Conservation (phyloP, 495 filamentous ascomycete genomes). For the Aeminium ludgeri region DNA sequence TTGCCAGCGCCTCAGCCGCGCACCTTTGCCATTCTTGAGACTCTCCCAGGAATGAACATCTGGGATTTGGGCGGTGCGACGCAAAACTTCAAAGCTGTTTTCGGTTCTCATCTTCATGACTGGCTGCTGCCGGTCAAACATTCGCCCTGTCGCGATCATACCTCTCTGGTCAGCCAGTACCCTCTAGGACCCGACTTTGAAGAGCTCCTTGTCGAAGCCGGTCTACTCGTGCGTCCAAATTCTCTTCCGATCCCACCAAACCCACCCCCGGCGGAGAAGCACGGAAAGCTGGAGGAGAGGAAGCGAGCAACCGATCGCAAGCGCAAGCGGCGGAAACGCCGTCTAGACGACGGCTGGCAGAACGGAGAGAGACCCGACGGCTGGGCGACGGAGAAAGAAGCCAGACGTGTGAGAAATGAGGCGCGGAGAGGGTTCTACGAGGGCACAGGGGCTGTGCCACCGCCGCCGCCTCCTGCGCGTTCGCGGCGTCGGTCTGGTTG, state of each 20-base stretch:
- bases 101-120: slow-evolving; percentile 11
- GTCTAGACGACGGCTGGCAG: slow-evolving; percentile 10
- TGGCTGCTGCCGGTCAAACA: slow-evolving; percentile 16
- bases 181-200: slow-evolving; percentile 14
- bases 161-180: slow-evolving; percentile 5
- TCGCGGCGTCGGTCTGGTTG: no score
- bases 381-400: slow-evolving; percentile 9
- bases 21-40: slow-evolving; percentile 19
- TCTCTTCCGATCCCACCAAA: not conserved
- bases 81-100: slow-evolving; percentile 11
- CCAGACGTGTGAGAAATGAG: slow-evolving; percentile 3
- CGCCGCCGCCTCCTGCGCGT: no score
- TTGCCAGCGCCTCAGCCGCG: slow-evolving; percentile 7
- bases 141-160: slow-evolving; percentile 17
- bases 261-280: not conserved
- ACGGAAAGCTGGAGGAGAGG: not conserved
- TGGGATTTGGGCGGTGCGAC: slow-evolving; percentile 16
- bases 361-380: slow-evolving; percentile 15
- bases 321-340: slow-evolving; percentile 4
- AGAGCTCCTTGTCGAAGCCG: slow-evolving; percentile 9
- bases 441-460: not conserved
- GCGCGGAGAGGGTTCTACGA: not conserved
- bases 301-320: not conserved
- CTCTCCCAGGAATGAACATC: slow-evolving; percentile 15
- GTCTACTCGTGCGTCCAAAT: slow-evolving; percentile 2